Base-by-base conservation (phyloP, 2,329 filamentous ascomycete species). In the Nemania diffusa region DNA sequence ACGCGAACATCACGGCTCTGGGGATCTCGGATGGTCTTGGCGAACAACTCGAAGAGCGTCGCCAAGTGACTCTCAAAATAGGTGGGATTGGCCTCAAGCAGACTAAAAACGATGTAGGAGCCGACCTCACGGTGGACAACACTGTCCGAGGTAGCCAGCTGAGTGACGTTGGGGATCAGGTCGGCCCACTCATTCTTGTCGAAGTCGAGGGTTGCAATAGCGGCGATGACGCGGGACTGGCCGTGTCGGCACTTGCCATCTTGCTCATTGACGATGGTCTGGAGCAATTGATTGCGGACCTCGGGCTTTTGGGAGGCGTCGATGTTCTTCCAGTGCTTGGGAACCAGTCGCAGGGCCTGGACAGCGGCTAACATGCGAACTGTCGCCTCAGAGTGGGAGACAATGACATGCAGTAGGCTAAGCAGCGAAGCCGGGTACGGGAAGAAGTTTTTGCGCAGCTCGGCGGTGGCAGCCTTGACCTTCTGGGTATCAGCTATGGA, bases 401-500 rank as follows among this genome's bases (percentile, higher is more conserved):
- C 91, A 73, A 97, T 87, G 76, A 97, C 90, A 82, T 97, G 93
- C 73, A 98, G 88, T 70, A 98, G 91, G 75, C 92, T 89, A 63
- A 95, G 87, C 65, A 98, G 89, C 17, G 93, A 93, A 76, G 94
- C 88, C 44, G 95, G 91, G 73, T 93, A 88, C 76, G 89, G 90
- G 84, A 97, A 98, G 85, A 93, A 98, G 82, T 92, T 92, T 81
- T 97, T 96, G 82, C 97, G 94, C 68, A 98, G 89, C 76, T 94
- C 90, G 66, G 92, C 89, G 20, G 95, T 99, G 70, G 94, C 93
- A 73, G 92, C 89, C 87, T 97, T 97, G 81, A 97, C 90, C 81
- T 90, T 90, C 74, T 92, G 90, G 73, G 94, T 97, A 82, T 97
- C 91, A 78, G 96, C 94, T 97, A 77, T 42, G 75, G 60, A 72